Conservation (phyloP, 1,284 basidiomycete species). For the Sutorius eximius region DNA sequence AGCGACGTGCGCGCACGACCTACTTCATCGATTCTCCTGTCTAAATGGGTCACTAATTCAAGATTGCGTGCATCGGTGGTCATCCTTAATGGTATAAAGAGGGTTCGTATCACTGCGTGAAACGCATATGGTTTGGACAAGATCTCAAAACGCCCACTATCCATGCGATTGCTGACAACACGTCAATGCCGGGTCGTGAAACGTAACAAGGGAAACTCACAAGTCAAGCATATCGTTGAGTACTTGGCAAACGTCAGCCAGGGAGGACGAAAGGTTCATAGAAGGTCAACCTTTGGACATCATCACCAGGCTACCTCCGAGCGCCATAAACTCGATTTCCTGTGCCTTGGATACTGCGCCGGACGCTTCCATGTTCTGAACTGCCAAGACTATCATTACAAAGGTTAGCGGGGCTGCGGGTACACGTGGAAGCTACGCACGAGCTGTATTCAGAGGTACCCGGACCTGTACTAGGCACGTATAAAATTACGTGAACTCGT, state of each 20-base stretch:
- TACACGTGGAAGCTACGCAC: constrained; percentile 43
- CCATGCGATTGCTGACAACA: constrained; percentile 57
- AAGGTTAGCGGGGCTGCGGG: constrained; percentile 4
- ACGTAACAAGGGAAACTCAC: constrained; percentile 39
- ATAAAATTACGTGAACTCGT: constrained; percentile 16
- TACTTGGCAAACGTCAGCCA: constrained; percentile 44
- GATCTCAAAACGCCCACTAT: constrained; percentile 77
- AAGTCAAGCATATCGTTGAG: constrained; percentile 87
- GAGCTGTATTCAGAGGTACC: constrained; percentile 87
- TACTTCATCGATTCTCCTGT: constrained; percentile 67
- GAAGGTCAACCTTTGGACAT: constrained; percentile 72
- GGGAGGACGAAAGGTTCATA: background rate
- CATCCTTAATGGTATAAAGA: constrained; percentile 75
- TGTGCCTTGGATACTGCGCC: constrained; percentile 62
- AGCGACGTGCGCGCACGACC: constrained; percentile 35
- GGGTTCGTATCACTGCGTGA: constrained; percentile 78
- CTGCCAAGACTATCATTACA: constrained; percentile 62
- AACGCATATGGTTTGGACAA: constrained; percentile 78
- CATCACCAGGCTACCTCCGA: constrained; percentile 83
- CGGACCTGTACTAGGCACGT: constrained; percentile 62
- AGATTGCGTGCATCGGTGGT: constrained; percentile 73
- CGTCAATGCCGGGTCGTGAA: constrained; percentile 1
- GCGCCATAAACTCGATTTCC: constrained; percentile 77
- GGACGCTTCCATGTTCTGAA: constrained; percentile 85
- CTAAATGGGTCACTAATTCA: constrained; percentile 68